Base-by-base conservation (phyloP, 2,329 filamentous ascomycete genomes). In the Nannizziopsis arthrosporioides region DNA sequence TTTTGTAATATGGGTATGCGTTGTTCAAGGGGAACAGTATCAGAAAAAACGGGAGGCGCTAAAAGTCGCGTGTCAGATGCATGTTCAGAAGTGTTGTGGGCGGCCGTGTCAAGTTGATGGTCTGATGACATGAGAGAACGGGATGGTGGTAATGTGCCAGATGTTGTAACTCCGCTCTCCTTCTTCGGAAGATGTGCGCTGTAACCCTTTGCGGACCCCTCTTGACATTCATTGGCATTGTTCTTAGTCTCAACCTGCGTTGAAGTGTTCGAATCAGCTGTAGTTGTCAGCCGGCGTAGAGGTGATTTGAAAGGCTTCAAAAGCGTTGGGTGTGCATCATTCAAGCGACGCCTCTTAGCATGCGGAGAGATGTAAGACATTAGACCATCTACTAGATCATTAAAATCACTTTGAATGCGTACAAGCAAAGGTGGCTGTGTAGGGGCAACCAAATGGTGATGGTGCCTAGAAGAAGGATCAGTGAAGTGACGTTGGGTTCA, bases 261-360 rank as follows among this genome's bases (percentile, higher is more conserved):
- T 8, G 31, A 5, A 27, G 18, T 12, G 7, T 35, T 31, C 30
- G 37, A 10, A 22, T 44, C 49, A 37, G 12, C 42, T 27, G 37
- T 14, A 11, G 27, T 42, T 15, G 42, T 36, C 11, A 70, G 68
- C 34, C 69, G 73, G 55, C 74, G 76, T 52, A 83, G 73, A 11
- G 82, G 83, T 40, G 83, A 85, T 55, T 81, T 80, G 68, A 87
- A 87, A 0, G 83, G 83, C 59, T 81, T 83, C 53, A 75, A 74
- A 42, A 85, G 73, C 5, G 75, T 74, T n/a, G 70, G 71, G 17
- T 73, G 66, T 35, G 76, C 73, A 39, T 73, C 68, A 50, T 81
- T 73, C 53, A 82, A 67, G 54, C 79, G 77, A 51, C 81, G 79
- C 43, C 80, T 76, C 68, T 85, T 85, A 49, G 70, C 70, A 31